Percentiles rank a stretch among this genome's conserved stretches.
Conservation (phyloP, 495 filamentous ascomycete species). For the Haplographium delicatum region DNA sequence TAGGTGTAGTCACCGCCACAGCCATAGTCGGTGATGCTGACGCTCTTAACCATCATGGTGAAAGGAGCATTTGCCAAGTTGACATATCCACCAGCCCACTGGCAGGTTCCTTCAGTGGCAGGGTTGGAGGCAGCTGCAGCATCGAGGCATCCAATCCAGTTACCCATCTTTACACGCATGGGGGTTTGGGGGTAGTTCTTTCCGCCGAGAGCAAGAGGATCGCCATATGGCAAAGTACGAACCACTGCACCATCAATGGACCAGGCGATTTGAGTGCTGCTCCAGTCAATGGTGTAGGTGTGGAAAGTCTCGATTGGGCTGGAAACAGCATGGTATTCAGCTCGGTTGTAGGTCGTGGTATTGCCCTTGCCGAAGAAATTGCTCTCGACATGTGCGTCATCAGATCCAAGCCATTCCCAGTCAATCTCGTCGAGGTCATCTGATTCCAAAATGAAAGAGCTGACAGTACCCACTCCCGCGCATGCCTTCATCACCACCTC, state of each 20-base stretch:
- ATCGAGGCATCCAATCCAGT: conserved; percentile 49
- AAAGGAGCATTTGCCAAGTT: conserved; percentile 78
- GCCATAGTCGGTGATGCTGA: conserved; percentile 83
- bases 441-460: conserved; percentile 80
- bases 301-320: conserved; percentile 66
- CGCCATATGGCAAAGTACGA: conserved; percentile 56
- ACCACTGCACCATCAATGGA: conserved; percentile 66
- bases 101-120: conserved; percentile 65
- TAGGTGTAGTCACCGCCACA: conserved; percentile 78
- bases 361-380: conserved; percentile 96
- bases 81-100: conserved; percentile 81
- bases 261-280: conserved; percentile 70
- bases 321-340: conserved; percentile 57
- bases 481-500: conserved; percentile 68
- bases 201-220: conserved; percentile 47
- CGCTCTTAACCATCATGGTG: conserved; percentile 73
- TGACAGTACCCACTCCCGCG: conserved; percentile 69
- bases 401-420: conserved; percentile 73
- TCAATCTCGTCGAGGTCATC: conserved; percentile 94
- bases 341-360: conserved; percentile 66
- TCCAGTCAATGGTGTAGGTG: conserved; percentile 93
- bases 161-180: conserved; percentile 78
- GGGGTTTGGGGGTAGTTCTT: conserved; percentile 86
- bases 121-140: conserved; percentile 63
- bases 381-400: conserved; percentile 64